Conservation (phyloP, 169 alveolate species). For the Eimeria sp. region DNA sequence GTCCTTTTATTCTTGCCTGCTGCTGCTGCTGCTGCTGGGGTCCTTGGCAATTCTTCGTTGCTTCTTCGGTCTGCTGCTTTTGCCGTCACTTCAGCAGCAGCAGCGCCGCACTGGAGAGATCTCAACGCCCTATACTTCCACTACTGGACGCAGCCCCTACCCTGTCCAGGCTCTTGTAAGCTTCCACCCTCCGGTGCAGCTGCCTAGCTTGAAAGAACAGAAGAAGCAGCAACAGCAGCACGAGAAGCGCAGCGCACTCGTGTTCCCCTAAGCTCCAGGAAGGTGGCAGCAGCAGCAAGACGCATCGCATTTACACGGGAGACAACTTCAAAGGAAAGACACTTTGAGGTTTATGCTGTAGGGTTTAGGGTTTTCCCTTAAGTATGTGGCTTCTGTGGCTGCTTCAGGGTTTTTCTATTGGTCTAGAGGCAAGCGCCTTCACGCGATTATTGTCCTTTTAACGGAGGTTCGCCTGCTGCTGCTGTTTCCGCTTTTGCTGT, state of each 20-base stretch:
- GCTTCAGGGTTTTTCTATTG: slow-evolving; percentile 13
- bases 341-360: background rate
- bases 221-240: background rate
- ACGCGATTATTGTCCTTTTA: background rate
- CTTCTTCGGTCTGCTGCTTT: background rate
- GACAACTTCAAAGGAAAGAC: background rate
- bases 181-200: background rate
- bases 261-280: no score
- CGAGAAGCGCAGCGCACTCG: background rate
- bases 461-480: background rate
- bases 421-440: slow-evolving; percentile 3
- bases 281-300: background rate
- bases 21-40: no score
- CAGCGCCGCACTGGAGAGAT: slow-evolving; percentile 76
- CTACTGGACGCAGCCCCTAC: slow-evolving; percentile 84
- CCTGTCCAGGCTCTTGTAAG: slow-evolving; percentile 63
- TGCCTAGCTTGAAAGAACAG: background rate
- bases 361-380: no score
- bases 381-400: background rate
- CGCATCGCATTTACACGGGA: background rate
- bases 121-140: slow-evolving; percentile 77
- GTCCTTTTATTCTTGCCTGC: background rate
- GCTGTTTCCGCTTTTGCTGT: background rate
- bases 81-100: slow-evolving; percentile 36
- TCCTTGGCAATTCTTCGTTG: background rate